Evolutionary conservation across 139 green algal genomes (phyloP), one percentile per base, ranked within the genome.

Genomic region (Volvox reticuliferus): DNA sequence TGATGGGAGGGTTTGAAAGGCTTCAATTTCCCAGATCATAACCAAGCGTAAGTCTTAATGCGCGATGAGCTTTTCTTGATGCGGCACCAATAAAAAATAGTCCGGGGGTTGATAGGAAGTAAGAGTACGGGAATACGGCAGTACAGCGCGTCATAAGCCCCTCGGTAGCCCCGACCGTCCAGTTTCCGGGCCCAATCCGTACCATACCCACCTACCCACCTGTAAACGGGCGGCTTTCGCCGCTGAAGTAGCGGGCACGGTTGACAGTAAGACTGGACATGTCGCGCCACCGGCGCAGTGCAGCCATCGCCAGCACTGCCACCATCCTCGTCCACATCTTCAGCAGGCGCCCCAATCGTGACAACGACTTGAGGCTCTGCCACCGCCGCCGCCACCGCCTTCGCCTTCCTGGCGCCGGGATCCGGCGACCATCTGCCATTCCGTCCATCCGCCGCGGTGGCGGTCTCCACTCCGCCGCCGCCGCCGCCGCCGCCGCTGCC

Each of bases 191-290:
- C 44, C 44, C 44, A 55, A 55, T 55, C 5, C 44, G 44, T 55
- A 55, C 44, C 44, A 9, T 55, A 55, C 44, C 5, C 44, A 9
- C 5, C 5, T 55, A 82, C 28, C 35, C 67, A 89, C 84, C 84
- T 55, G 44, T 90, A 83, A 0, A 76, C 71, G 0, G 86, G 86
- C 73, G 86, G 18, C 1, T 62, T 62, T 5, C 86, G 32, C 2
- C 55, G 73, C 22, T 55, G 86, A 22, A 90, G 73, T 44, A 90
- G 73, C 30, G 30, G 86, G 30, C 73, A 84, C 9, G 73, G 71
- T 69, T 69, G 1, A 19, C 30, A 44, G 81, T 77, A 90, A 5
- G 5, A 77, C 19, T 62, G 32, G 13, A 55, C 30, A 19, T 20
- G 18, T 13, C 21, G n/a, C 30, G 76, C 32, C 76, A 12, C 18